Evolutionary conservation across 225 moss, liverwort and hornwort species (phyloP), one percentile per base, ranked within the genome.

Genomic region (Pleurozium schreberi): DNA sequence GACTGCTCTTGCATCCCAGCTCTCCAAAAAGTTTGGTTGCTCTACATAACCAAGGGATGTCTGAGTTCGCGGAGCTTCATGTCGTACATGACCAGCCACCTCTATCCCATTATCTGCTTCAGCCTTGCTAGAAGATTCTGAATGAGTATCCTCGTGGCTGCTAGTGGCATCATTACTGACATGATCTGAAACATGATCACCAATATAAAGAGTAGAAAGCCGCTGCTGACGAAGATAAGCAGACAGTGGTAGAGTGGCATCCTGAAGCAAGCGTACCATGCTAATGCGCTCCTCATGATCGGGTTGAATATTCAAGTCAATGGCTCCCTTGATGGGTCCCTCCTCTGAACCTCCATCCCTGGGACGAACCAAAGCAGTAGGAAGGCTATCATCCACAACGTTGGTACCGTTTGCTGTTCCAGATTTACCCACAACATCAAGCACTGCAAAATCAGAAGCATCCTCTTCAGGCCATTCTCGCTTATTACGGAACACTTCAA

Each of bases 271-370:
- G 88, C 96, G 94, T 89, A 93, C 93, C 97, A 98, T 97, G 91
- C 97, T 97, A 83, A 95, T 73, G 87, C 96, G 96, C 87, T 98
- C 98, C 96, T 97, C 98, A 89, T 97, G 94, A 92, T 97, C 97
- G 58, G 98, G 98, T 90, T 97, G 98, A 90, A 93, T 97, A 92
- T 98, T 98, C 84, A 98, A 94, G 90, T 98, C 98, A 94, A 98
- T 96, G 81, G 95, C 89, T 95, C 95, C 96, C 94, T 98, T 98
- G 89, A 91, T 89, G 68, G 95, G 90, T 68, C 85, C 93, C 77
- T 94, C 94, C 88, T 94, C 93, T 84, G 90, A 88, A 83, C 88
- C 88, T 78, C 89, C 90, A 88, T 94, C 92, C 89, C 89, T 90
- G 82, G 88, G 57, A 80, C 90, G 90, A 83, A 92, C 85, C 84